These are phyloP conservation scores for Sugiyamaella boreocaroliniensis DNA, from an alignment of 805 yeast genomes.

Conservation along the genomic window DNA sequence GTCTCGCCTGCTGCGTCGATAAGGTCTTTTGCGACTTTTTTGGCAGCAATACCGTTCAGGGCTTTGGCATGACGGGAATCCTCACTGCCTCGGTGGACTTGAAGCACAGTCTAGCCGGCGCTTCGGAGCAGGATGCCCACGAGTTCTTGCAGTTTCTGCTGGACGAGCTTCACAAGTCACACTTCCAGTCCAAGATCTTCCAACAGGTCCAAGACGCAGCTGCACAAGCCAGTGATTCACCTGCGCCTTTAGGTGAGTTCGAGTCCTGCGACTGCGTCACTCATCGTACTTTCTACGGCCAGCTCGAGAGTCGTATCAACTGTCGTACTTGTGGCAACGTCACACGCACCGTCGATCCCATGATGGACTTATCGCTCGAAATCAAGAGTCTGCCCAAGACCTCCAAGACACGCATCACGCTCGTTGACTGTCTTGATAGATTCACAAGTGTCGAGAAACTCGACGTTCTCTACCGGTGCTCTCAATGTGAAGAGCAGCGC, in stretches of 20 bases:
- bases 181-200: slow-evolving; percentile 12
- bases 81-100: slow-evolving; percentile 78
- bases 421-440: slow-evolving; percentile 62
- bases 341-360: slow-evolving; percentile 76
- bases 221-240: slow-evolving; percentile 2
- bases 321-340: slow-evolving; percentile 63
- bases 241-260: slow-evolving; percentile 8
- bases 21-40: slow-evolving; percentile 69
- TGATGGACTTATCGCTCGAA: slow-evolving; percentile 82
- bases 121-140: slow-evolving; percentile 97
- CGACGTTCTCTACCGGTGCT: slow-evolving; percentile 68
- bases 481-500: slow-evolving; percentile 53
- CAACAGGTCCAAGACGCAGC: slow-evolving; percentile 3
- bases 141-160: slow-evolving; percentile 92
- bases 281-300: slow-evolving; percentile 79
- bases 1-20: slow-evolving; percentile 83
- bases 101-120: slow-evolving; percentile 82
- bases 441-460: slow-evolving; percentile 74
- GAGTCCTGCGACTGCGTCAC: slow-evolving; percentile 64
- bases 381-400: slow-evolving; percentile 34
- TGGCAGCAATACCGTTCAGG: slow-evolving; percentile 52
- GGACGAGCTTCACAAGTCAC: slow-evolving; percentile 62
- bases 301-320: slow-evolving; percentile 66
- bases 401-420: slow-evolving; percentile 20
- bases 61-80: slow-evolving; percentile 75